Percentiles rank a stretch among this genome's conserved stretches.
phyloP scores from a whole-genome alignment of 1,284 basidiomycete species.

The Cutaneotrichosporon mucoides region DNA sequence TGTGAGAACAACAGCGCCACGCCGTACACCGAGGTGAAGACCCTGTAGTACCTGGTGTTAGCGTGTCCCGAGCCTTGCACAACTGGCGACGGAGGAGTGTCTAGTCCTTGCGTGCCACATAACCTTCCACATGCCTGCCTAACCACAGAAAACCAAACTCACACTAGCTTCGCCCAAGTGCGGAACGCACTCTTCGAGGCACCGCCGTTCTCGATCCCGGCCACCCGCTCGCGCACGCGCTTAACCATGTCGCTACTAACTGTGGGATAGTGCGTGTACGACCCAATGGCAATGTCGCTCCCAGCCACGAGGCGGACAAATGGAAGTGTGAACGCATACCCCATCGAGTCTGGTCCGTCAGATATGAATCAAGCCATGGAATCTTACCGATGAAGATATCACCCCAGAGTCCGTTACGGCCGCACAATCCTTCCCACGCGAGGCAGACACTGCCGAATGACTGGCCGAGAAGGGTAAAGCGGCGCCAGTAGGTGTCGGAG shows the following conservation, averaged over 20 bases:
- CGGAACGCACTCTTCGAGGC: constrained; percentile 62
- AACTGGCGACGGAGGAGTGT: no score
- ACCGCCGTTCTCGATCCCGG: constrained; percentile 65
- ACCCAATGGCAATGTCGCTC: constrained; percentile 66
- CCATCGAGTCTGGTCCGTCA: constrained; percentile 78
- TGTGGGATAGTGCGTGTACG: constrained; percentile 95
- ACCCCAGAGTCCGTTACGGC: constrained; percentile 44
- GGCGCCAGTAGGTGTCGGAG: constrained; percentile 76
- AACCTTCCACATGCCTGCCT: no score
- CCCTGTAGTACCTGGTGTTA: constrained; percentile 70
- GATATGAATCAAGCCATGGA: background rate
- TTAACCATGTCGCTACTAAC: constrained; percentile 92
- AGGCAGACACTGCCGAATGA: constrained; percentile 80
- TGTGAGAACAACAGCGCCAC: constrained; percentile 68
- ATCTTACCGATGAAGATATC: constrained; percentile 82
- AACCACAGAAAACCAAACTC: constrained; percentile 34
- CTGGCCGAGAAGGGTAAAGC: constrained; percentile 88
- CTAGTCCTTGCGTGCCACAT: no score
- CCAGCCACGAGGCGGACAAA: constrained; percentile 60
- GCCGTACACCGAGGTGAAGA: constrained; percentile 81
- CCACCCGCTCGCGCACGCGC: constrained; percentile 61
- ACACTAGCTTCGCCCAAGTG: constrained; percentile 70
- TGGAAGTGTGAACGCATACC: constrained; percentile 90
- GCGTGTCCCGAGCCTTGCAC: background rate
- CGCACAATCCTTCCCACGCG: constrained; percentile 62